These are phyloP conservation scores for Actinidia chinensis DNA, from an alignment of 179 eudicot species.

Conservation along the genomic window DNA sequence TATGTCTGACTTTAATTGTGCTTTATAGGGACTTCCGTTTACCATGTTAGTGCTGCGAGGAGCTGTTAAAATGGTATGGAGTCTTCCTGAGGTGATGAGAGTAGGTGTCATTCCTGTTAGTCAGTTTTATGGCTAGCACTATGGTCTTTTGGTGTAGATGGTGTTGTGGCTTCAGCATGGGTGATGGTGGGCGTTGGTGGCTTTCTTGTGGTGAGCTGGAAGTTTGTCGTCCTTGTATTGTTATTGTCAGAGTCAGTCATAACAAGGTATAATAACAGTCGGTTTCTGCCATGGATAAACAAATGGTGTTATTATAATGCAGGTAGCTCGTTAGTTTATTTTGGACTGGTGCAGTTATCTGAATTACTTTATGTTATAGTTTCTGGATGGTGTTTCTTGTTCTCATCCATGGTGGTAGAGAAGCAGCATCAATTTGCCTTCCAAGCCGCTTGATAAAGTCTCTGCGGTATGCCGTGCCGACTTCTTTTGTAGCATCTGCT, in stretches of 20 bases:
- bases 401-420: slow-evolving; percentile 85
- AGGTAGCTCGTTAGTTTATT: slow-evolving; percentile 87
- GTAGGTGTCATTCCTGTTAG: slow-evolving; percentile 64
- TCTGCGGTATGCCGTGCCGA: slow-evolving; percentile 75
- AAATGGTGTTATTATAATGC: slow-evolving; percentile 25
- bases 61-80: slow-evolving; percentile 92
- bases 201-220: slow-evolving; percentile 99
- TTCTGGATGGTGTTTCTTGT: slow-evolving; percentile 93
- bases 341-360: slow-evolving; percentile 98
- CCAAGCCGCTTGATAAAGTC: slow-evolving; percentile 71
- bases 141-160: slow-evolving; percentile 98
- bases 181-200: slow-evolving; percentile 94
- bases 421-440: slow-evolving; percentile 81
- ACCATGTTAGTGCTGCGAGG: slow-evolving; percentile 92
- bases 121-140: slow-evolving; percentile 82
- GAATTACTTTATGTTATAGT: slow-evolving; percentile 91
- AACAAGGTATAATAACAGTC: neutral
- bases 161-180: slow-evolving; percentile 87
- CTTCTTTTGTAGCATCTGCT: slow-evolving; percentile 96
- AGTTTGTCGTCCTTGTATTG: slow-evolving; percentile 50
- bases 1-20: slow-evolving; percentile 4
- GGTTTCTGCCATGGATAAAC: slow-evolving; percentile 6
- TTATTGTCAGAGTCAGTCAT: neutral
- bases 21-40: slow-evolving; percentile 66
- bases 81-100: slow-evolving; percentile 81